Percentiles rank a stretch among this genome's conserved stretches.
Conservation (phyloP, 352 stramenopile species). For the Phytophthora kernoviae region DNA sequence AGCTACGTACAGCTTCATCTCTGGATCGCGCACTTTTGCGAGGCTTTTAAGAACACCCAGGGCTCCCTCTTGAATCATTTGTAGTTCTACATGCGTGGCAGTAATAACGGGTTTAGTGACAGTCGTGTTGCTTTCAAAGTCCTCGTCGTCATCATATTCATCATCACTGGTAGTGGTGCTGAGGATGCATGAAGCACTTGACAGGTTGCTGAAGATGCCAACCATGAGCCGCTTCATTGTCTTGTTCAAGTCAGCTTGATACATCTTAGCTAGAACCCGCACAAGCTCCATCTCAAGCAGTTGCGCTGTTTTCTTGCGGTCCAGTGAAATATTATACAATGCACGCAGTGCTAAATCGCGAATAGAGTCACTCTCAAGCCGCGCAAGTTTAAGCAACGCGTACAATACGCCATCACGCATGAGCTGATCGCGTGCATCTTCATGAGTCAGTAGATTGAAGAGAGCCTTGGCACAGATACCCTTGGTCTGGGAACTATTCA, state of each 20-base stretch:
- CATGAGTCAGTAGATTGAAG: slow-evolving; percentile 87
- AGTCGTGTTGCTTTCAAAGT: slow-evolving; percentile 2
- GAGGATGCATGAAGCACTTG: slow-evolving; percentile 24
- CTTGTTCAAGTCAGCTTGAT: slow-evolving; percentile 70
- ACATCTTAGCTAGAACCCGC: slow-evolving; percentile 75
- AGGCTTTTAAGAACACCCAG: slow-evolving; percentile 72
- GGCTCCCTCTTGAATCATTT: slow-evolving; percentile 67
- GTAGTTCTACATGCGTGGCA: slow-evolving; percentile 32
- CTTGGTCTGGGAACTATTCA: slow-evolving; percentile 86
- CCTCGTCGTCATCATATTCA: slow-evolving; percentile 4
- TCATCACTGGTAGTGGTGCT: neutral
- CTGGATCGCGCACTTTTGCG: slow-evolving; percentile 71
- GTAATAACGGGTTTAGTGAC: slow-evolving; percentile 6
- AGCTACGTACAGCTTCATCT: slow-evolving; percentile 85
- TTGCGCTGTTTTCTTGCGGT: slow-evolving; percentile 43
- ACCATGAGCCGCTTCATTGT: slow-evolving; percentile 82
- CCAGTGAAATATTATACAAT: slow-evolving; percentile 82
- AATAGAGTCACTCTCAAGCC: slow-evolving; percentile 77
- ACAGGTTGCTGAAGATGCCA: slow-evolving; percentile 81
- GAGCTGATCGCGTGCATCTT: slow-evolving; percentile 75
- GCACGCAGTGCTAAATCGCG: slow-evolving; percentile 71
- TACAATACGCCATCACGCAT: slow-evolving; percentile 82
- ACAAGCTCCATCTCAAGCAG: slow-evolving; percentile 87
- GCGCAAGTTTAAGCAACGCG: slow-evolving; percentile 84
- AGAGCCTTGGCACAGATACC: slow-evolving; percentile 82